These are phyloP conservation scores for Colletotrichum sp. DNA, from an alignment of 2,329 filamentous ascomycete species.

Conservation along the genomic window DNA sequence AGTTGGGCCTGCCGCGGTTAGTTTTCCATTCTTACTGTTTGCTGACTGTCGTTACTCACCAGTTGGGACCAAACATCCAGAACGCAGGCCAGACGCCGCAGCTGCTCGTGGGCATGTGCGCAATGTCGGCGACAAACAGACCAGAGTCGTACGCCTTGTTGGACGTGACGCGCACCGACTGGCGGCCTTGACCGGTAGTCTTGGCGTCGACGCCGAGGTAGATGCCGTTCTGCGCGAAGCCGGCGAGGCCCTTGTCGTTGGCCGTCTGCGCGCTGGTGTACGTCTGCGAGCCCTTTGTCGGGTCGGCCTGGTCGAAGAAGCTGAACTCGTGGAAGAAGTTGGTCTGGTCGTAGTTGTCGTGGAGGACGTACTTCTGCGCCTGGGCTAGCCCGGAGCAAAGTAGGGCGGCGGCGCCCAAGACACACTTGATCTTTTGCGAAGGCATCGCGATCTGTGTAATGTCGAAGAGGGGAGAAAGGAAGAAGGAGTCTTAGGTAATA, in stretches of 20 bases:
- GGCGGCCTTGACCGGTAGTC: slow-evolving; percentile 65
- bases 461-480: background rate
- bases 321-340: slow-evolving; percentile 64
- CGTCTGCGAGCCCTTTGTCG: slow-evolving; percentile 76
- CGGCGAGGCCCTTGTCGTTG: slow-evolving; percentile 61
- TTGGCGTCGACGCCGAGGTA: slow-evolving; percentile 74
- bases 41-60: slow-evolving; percentile 42
- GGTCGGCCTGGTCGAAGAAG: slow-evolving; percentile 66
- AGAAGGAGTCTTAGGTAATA: background rate
- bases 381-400: slow-evolving; percentile 25
- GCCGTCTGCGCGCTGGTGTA: slow-evolving; percentile 69
- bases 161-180: slow-evolving; percentile 73
- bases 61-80: slow-evolving; percentile 70
- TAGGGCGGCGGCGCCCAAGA: slow-evolving; percentile 10
- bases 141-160: slow-evolving; percentile 70
- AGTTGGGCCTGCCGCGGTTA: slow-evolving; percentile 45
- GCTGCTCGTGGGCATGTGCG: slow-evolving; percentile 74
- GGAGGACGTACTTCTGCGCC: slow-evolving; percentile 45
- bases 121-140: slow-evolving; percentile 75
- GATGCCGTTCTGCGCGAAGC: slow-evolving; percentile 58
- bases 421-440: slow-evolving; percentile 9
- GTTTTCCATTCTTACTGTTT: background rate
- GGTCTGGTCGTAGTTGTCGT: slow-evolving; percentile 51
- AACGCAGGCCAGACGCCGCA: slow-evolving; percentile 82
- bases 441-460: background rate